Evolutionary conservation across 352 stramenopile species (phyloP).

Genomic region (Elongisporangium anandrum): DNA sequence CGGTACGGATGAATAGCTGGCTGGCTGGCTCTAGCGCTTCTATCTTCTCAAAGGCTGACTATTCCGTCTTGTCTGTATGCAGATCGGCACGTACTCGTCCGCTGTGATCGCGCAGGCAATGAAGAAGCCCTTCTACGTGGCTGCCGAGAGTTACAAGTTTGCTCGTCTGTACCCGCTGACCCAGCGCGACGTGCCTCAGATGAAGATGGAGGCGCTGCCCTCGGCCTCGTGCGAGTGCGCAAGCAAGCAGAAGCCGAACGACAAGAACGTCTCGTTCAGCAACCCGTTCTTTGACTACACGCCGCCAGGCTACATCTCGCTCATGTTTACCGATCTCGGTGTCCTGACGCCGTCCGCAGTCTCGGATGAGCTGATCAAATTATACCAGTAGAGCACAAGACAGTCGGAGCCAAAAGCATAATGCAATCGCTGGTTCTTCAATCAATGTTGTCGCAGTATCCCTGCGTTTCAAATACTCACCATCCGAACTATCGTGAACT

Average conservation of each 20-base stretch:
- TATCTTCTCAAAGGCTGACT: no score
- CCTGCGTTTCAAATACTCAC: no score
- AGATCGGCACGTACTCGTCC: slow-evolving; percentile 94
- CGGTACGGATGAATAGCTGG: slow-evolving; percentile 57
- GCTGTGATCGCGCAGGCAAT: slow-evolving; percentile 93
- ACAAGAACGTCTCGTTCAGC: slow-evolving; percentile 71
- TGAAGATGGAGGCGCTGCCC: slow-evolving; percentile 46
- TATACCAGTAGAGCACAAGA: slow-evolving; percentile 89
- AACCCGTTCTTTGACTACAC: slow-evolving; percentile 97
- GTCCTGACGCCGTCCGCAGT: slow-evolving; percentile 97
- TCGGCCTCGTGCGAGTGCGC: slow-evolving; percentile 7
- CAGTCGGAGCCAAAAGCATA: no score
- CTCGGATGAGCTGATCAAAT: slow-evolving; percentile 97
- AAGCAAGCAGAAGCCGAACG: slow-evolving; percentile 8
- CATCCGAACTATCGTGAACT: no score
- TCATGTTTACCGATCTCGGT: slow-evolving; percentile 98
- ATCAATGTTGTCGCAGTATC: no score
- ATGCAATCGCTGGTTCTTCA: no score
- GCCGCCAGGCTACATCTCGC: slow-evolving; percentile 95
- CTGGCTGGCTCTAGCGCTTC: no score
- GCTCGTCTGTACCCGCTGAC: slow-evolving; percentile 96
- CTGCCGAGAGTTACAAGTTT: slow-evolving; percentile 98
- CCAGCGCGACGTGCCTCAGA: slow-evolving; percentile 92
- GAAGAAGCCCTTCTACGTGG: slow-evolving; percentile 98
- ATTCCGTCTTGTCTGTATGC: slow-evolving; percentile 2